Base-by-base conservation (phyloP, 2,329 filamentous ascomycete species). In the Sporothrix protearum region DNA sequence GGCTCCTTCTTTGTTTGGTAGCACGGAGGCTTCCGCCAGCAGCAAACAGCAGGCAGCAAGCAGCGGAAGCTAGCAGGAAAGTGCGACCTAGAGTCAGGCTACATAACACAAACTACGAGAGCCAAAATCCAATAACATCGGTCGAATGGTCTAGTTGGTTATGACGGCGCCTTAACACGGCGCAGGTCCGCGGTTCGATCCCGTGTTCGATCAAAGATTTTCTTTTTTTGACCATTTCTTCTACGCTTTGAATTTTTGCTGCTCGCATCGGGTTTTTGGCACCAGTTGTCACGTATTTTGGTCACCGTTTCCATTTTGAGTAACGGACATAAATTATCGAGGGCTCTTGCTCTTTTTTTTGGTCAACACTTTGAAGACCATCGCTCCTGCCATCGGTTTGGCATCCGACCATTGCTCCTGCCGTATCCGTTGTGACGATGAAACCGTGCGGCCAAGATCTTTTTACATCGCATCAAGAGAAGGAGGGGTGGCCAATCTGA, bases 61-160 rank as follows among this genome's bases (percentile, higher is more conserved):
- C n/a, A n/a, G n/a, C n/a, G n/a, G 45, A 59, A 59, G 19, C 67
- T 47, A 30, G 25, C 22, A 36, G 42, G 55, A 64, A 36, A 42
- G 33, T 1, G n/a, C n/a, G 7, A 28, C 10, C 59, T 28, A 45
- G 39, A 14, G n/a, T n/a, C n/a, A n/a, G n/a, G n/a, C 42, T 25
- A 36, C n/a, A 68, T 63, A 39, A 28, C 1, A 0, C 6, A 8
- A 0, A 39, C 36, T 68, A 68, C 9, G 1, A 8, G 10, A 3
- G 1, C 8, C 14, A 4, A 0, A 8, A 9, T 0, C 1, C 19
- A 39, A 19, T 36, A 69, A 1, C 7, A n/a, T 51, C 16, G 71
- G 71, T 73, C 71, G 71, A 71, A 68, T 73, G 71, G 71, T 73
- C 71, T 72, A 72, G 71, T 72, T 72, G 71, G 71, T 72, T 72